A percentile compares a stretch with the other conserved stretches of the same genome.
Conservation (phyloP, 768 basidiomycete genomes). For the Lanmaoa rubissima region DNA sequence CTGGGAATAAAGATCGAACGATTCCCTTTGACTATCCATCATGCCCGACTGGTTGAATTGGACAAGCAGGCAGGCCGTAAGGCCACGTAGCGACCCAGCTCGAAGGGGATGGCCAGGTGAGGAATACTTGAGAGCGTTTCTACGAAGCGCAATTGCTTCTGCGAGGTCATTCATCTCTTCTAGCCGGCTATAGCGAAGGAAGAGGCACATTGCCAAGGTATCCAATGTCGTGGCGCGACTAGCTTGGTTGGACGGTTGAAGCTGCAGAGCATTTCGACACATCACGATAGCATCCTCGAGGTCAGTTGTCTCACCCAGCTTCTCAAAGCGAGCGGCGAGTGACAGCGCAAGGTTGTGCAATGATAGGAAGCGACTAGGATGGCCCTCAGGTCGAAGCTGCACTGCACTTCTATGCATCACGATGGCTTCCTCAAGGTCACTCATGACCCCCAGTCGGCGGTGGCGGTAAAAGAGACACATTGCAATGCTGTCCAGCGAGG, state of each 20-base stretch:
- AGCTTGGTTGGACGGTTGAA: not conserved
- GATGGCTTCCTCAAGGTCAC: not conserved
- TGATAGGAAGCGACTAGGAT: not conserved
- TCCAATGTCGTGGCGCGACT: not conserved
- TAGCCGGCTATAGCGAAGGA: not conserved
- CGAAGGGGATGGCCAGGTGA: not conserved
- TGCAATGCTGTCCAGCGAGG: not conserved
- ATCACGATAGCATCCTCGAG: not conserved
- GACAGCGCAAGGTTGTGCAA: not conserved
- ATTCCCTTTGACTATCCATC: not conserved
- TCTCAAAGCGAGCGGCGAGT: not conserved
- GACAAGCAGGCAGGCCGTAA: not conserved
- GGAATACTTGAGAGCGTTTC: not conserved
- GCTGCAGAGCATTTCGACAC: not conserved
- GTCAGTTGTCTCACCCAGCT: not conserved
- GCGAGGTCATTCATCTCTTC: not conserved
- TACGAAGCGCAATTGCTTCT: not conserved
- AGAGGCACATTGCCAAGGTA: not conserved
- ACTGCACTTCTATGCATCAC: not conserved
- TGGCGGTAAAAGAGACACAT: not conserved
- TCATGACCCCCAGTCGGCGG: not conserved
- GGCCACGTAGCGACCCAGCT: not conserved
- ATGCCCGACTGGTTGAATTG: not conserved
- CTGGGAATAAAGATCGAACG: not conserved
- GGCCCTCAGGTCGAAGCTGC: not conserved